Base-by-base conservation (phyloP, 257 asterid genomes). In the Solanum etuberosum region DNA sequence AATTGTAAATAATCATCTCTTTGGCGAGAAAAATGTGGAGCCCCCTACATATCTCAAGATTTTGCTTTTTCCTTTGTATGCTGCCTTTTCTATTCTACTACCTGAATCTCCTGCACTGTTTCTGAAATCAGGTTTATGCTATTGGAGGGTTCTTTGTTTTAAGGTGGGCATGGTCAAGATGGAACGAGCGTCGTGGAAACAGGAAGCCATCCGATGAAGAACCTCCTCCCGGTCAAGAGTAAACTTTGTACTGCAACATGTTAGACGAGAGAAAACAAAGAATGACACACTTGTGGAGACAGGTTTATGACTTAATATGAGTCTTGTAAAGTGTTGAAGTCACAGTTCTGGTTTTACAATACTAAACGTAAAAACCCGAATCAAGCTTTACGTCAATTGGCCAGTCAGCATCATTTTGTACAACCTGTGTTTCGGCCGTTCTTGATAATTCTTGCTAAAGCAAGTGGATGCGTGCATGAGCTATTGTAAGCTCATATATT, bases 141-240 rank as follows among this genome's bases (percentile, higher is more conserved):
- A 89, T 97, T 40, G 98, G 98, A 10, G 97, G 98, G 70, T 88
- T 92, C 90, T 90, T 95, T 88, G 86, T 97, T 70, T 65, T 93
- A 90, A 92, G 91, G 90, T 95, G 99, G 99, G 98, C 98, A 15
- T 97, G 98, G 98, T 88, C 84, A 38, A 92, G 95, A 86, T 97
- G 98, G 98, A 97, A 95, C 9, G 98, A 97, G 65, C 89, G 94
- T 86, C 95, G 89, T 90, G 92, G 93, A 15, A 91, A 86, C 70
- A 93, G 92, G 94, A 92, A 89, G 91, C 87, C 98, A 2, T 92
- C 90, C 2, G 87, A 92, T 29, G 96, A 89, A 85, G 86, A 88
- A 51, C 89, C 87, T 76, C 90, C 96, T 20, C 94, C 97, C 2
- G 12, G 90, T 35, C 51, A 31, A 25, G 97, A 93, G 77, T 93